A percentile compares a stretch with the other conserved stretches of the same genome.
Evolutionary conservation across 1,284 basidiomycete species (phyloP).

Genomic region (Ganoderma resinaceum): DNA sequence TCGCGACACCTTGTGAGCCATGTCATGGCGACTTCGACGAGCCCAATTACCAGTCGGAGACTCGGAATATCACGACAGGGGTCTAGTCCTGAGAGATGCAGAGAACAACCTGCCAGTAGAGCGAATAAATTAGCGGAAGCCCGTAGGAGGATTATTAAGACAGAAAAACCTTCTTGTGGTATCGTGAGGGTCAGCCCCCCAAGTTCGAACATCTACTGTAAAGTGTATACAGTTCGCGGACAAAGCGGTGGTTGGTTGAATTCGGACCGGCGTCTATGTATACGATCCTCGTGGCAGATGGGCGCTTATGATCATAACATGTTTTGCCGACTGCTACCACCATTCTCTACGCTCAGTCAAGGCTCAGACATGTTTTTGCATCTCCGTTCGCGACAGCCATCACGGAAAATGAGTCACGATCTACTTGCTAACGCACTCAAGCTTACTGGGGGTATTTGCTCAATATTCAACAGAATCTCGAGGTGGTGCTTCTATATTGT

Average conservation of each 20-base stretch:
- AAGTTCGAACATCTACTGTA: background rate
- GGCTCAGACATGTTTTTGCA: background rate
- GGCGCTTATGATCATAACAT: background rate
- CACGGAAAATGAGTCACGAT: background rate
- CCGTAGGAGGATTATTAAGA: background rate
- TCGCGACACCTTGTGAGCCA: background rate
- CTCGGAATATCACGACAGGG: background rate
- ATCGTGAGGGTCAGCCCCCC: background rate
- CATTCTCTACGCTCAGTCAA: background rate
- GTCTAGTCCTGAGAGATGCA: background rate
- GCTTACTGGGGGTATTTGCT: background rate
- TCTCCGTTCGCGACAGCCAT: background rate
- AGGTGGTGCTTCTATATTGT: constrained; percentile 27
- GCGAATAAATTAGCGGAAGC: background rate
- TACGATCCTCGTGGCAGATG: background rate
- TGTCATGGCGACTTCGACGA: background rate
- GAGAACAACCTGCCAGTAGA: background rate
- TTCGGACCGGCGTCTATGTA: background rate
- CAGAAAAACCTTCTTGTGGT: background rate
- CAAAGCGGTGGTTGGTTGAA: background rate
- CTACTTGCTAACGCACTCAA: background rate
- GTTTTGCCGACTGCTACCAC: background rate
- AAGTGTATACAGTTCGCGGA: background rate
- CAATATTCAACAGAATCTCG: constrained; percentile 12
- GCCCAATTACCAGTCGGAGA: background rate